Percentiles rank a stretch among this genome's conserved stretches.
phyloP scores from a whole-genome alignment of 75 land plant genomes.

The Larix kaempferi region DNA sequence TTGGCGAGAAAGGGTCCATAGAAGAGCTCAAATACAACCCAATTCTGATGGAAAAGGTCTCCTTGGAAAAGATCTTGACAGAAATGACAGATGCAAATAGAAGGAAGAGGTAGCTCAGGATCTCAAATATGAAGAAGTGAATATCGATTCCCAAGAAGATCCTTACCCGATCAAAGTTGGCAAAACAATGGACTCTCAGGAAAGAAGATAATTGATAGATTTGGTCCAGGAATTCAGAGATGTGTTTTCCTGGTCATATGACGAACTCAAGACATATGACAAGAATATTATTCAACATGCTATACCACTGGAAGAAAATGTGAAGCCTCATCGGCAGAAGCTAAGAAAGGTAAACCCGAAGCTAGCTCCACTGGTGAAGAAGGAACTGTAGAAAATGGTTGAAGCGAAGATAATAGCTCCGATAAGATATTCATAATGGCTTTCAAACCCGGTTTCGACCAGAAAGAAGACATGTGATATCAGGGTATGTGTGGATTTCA shows the following conservation, averaged over 20 bases:
- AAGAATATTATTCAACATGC: not conserved
- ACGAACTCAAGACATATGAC: not conserved
- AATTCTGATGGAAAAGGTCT: not conserved
- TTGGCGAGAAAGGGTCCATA: not conserved
- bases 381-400: not conserved
- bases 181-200: not conserved
- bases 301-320: not conserved
- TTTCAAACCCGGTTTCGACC: not conserved
- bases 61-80: not conserved
- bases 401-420: not conserved
- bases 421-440: not conserved
- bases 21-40: not conserved
- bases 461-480: not conserved
- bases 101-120: not conserved
- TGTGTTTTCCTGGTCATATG: not conserved
- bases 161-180: not conserved
- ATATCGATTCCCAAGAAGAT: too few species aligned
- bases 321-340: not conserved
- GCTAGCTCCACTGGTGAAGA: not conserved
- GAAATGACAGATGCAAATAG: not conserved
- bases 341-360: not conserved
- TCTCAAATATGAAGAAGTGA: not conserved
- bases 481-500: not conserved
- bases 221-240: not conserved
- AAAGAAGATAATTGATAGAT: not conserved